Percentiles rank a stretch among this genome's conserved stretches.
Evolutionary conservation across 208 protist genomes (phyloP).

Genomic region (Acanthamoeba sp.): DNA sequence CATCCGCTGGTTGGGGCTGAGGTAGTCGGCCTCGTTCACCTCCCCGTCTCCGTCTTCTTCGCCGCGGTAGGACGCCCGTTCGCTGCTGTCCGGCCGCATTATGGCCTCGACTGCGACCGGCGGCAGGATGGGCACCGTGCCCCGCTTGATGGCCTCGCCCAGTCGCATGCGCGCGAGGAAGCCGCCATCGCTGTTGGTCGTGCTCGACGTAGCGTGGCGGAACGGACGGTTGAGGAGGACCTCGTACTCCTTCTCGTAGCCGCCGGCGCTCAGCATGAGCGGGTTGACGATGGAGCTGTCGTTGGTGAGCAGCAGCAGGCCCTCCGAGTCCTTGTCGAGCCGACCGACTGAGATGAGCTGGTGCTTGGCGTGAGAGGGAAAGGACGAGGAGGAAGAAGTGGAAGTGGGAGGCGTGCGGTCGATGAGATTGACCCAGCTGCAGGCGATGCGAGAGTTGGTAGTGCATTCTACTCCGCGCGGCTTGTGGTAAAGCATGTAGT

Average conservation of each 20-base stretch:
- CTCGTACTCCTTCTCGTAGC: slow-evolving; percentile 55
- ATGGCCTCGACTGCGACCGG: not conserved
- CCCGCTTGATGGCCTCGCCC: slow-evolving; percentile 12
- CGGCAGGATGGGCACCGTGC: slow-evolving; percentile 27
- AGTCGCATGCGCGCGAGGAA: slow-evolving; percentile 8
- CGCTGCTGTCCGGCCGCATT: not conserved
- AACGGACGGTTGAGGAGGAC: slow-evolving; percentile 11
- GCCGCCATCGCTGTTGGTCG: not conserved
- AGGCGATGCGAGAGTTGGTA: slow-evolving; percentile 2
- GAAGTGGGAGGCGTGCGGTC: not conserved
- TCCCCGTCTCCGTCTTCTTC: not conserved
- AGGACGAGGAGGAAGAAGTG: not conserved
- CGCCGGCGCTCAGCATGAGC: slow-evolving; percentile 2
- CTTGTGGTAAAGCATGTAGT: slow-evolving; percentile 26
- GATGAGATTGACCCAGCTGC: slow-evolving; percentile 40
- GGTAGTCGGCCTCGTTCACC: not conserved
- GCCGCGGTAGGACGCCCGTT: not conserved
- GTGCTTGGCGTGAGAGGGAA: slow-evolving; percentile 22
- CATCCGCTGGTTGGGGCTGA: slow-evolving; percentile 4
- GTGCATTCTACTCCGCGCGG: slow-evolving; percentile 16
- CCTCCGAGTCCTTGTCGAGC: slow-evolving; percentile 48
- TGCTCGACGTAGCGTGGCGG: not conserved
- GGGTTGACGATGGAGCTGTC: slow-evolving; percentile 31
- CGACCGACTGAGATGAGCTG: slow-evolving; percentile 39
- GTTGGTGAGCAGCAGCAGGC: slow-evolving; percentile 26